phyloP scores from a whole-genome alignment of 2,329 filamentous ascomycete species.

The Neofusicoccum sp. region DNA sequence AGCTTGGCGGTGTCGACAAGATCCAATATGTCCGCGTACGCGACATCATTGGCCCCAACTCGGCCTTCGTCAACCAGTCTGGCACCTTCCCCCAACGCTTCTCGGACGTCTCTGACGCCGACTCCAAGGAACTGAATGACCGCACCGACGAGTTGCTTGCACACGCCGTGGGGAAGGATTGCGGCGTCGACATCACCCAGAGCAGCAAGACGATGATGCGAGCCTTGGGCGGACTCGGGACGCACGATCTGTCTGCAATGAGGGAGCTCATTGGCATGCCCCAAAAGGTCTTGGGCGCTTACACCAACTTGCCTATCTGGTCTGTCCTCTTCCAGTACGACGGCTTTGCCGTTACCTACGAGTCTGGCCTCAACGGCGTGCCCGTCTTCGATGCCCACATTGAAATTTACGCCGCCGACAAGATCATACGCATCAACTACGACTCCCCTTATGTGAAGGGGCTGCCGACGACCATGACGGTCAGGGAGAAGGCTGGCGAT shows the following conservation, averaged over 20 bases:
- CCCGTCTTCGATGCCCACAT: constrained; percentile 20
- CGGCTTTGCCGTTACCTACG: constrained; percentile 17
- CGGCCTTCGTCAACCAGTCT: no score
- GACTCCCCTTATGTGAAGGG: constrained; percentile 21
- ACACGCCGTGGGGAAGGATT: no score
- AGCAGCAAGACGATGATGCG: no score
- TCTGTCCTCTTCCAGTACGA: constrained; percentile 19
- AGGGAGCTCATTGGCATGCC: constrained; percentile 20
- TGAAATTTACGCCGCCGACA: constrained; percentile 17
- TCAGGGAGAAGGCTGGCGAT: constrained; percentile 33
- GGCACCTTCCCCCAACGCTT: no score
- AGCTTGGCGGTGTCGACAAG: no score
- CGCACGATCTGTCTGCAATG: constrained; percentile 19
- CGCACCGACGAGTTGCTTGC: no score
- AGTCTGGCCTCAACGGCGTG: constrained; percentile 20
- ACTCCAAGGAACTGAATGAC: no score
- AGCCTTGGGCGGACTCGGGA: constrained; percentile 11
- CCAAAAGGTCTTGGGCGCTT: constrained; percentile 8
- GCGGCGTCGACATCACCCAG: no score
- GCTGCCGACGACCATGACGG: constrained; percentile 23
- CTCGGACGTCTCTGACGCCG: no score
- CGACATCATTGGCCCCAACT: no score
- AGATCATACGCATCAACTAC: constrained; percentile 19
- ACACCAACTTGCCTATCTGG: constrained; percentile 16
- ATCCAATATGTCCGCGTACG: no score